A percentile compares a stretch with the other conserved stretches of the same genome.
Evolutionary conservation across 768 basidiomycete genomes (phyloP).

Genomic region (Panaeolus papilionaceus): DNA sequence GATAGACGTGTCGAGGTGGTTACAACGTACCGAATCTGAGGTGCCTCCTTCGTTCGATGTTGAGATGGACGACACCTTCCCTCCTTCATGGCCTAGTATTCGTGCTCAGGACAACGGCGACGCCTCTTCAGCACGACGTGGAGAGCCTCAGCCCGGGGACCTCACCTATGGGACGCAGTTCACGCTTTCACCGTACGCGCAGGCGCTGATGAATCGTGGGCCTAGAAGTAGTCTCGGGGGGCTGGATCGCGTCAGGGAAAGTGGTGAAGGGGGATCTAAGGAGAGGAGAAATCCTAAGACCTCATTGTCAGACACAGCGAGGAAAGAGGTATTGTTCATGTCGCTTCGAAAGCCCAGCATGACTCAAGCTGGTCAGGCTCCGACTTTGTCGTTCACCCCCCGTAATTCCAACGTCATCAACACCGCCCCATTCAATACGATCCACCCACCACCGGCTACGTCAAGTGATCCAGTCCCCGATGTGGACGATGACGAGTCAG

Average conservation of each 20-base stretch:
- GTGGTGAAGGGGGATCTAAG: too few relatives aligned
- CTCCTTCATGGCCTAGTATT: background rate
- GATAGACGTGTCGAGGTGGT: background rate
- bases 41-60: background rate
- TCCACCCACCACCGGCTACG: too few relatives aligned
- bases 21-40: background rate
- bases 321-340: background rate
- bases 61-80: background rate
- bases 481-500: too few relatives aligned
- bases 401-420: too few relatives aligned
- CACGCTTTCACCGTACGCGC: background rate
- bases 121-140: background rate
- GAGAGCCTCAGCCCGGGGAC: background rate
- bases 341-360: background rate
- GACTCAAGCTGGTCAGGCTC: too few relatives aligned
- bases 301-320: background rate
- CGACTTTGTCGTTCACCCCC: too few relatives aligned
- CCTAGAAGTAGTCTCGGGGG: background rate
- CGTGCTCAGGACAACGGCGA: too few relatives aligned
- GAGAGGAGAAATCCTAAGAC: background rate
- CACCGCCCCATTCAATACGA: too few relatives aligned
- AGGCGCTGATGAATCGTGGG: background rate
- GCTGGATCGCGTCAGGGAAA: background rate
- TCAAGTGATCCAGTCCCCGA: too few relatives aligned
- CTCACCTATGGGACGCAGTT: background rate